Percentiles rank a stretch among this genome's conserved stretches.
Conservation (phyloP, 225 moss, liverwort and hornwort species). For the Pleurozium schreberi region DNA sequence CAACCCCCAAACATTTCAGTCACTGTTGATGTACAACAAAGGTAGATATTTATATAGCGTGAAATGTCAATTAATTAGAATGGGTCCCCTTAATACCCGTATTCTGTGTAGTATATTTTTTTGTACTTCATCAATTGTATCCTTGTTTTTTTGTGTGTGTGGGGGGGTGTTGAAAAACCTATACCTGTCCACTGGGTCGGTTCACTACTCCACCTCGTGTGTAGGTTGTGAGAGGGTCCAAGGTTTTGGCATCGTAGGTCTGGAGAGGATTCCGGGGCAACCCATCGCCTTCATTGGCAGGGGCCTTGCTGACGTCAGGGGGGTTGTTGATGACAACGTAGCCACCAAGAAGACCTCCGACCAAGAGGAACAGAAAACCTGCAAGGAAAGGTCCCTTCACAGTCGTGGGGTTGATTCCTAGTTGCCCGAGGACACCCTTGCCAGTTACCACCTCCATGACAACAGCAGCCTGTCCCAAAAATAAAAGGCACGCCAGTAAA, state of each 20-base stretch:
- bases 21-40: too few relatives aligned
- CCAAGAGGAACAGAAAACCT: conserved; percentile 41
- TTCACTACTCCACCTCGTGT: conserved; percentile 49
- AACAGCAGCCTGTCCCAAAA: conserved; percentile 33
- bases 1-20: too few relatives aligned
- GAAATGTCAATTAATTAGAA: too few relatives aligned
- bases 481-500: background rate
- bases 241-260: conserved; percentile 36
- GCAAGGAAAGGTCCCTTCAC: conserved; percentile 48
- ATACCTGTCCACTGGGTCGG: conserved; percentile 40
- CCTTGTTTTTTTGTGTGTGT: too few relatives aligned
- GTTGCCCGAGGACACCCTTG: conserved; percentile 51
- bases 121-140: too few relatives aligned
- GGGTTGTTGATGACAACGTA: conserved; percentile 61
- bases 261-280: conserved; percentile 44
- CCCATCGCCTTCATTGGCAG: conserved; percentile 50
- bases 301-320: conserved; percentile 49
- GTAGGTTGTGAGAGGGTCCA: conserved; percentile 53
- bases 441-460: conserved; percentile 60
- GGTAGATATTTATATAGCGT: too few relatives aligned
- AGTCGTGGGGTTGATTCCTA: conserved; percentile 43
- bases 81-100: too few relatives aligned
- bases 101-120: too few relatives aligned
- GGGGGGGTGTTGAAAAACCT: too few relatives aligned
- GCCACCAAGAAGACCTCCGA: conserved; percentile 54